These are phyloP conservation scores for Pleurotus salmoneostramineus DNA, from an alignment of 768 basidiomycete species.

Conservation along the genomic window DNA sequence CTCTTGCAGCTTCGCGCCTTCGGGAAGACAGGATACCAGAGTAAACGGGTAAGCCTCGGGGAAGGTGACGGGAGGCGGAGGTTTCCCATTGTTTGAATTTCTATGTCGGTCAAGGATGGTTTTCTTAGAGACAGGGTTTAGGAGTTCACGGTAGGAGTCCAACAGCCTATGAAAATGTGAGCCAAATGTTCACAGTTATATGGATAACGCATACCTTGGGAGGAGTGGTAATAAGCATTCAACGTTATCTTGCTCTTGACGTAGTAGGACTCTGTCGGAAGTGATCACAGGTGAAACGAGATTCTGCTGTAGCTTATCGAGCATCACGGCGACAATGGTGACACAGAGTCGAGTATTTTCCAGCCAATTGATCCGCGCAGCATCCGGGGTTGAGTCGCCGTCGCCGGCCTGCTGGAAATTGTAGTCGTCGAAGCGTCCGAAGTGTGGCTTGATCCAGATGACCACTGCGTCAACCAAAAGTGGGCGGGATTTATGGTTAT, in stretches of 20 bases:
- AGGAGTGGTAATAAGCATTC: constrained; percentile 81
- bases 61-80: constrained; percentile 74
- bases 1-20: constrained; percentile 38
- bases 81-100: constrained; percentile 52
- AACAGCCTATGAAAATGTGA: constrained; percentile 49
- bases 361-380: constrained; percentile 81
- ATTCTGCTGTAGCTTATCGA: constrained; percentile 84
- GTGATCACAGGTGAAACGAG: constrained; percentile 64
- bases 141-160: constrained; percentile 85
- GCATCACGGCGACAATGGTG: constrained; percentile 83
- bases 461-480: constrained; percentile 84
- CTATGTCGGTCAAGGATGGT: constrained; percentile 65
- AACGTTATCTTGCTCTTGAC: constrained; percentile 89
- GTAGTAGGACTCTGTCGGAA: constrained; percentile 55
- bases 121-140: constrained; percentile 58
- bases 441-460: constrained; percentile 93
- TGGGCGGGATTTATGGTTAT: constrained; percentile 72
- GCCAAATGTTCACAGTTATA: neutral
- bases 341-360: constrained; percentile 89
- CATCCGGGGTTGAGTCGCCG: constrained; percentile 61
- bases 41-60: constrained; percentile 95
- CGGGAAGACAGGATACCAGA: constrained; percentile 65
- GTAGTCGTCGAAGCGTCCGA: constrained; percentile 89
- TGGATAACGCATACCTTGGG: constrained; percentile 57
- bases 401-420: constrained; percentile 60